These are phyloP conservation scores for Excoecaria cochinchinensis DNA, from an alignment of 345 rosid genomes.

Conservation along the genomic window DNA sequence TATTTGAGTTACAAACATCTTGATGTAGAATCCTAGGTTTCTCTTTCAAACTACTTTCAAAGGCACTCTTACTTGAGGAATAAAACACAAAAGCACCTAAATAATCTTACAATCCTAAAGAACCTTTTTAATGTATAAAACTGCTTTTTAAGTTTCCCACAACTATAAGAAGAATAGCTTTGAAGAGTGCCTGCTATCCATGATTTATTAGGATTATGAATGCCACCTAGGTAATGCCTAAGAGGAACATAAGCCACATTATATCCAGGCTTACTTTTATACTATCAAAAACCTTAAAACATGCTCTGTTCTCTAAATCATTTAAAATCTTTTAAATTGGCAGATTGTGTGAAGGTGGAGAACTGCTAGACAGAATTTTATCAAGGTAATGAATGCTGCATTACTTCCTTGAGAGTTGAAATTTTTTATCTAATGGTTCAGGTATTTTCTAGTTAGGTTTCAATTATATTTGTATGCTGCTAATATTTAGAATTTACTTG, in stretches of 20 bases:
- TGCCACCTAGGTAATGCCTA: neutral
- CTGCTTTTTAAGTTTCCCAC: neutral
- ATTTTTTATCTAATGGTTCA: neutral
- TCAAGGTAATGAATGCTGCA: conserved; percentile 46
- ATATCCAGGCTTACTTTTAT: conserved; percentile 1
- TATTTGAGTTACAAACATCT: neutral
- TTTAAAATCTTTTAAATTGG: conserved; percentile 2
- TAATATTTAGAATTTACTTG: conserved; percentile 12
- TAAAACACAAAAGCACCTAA: too few species aligned
- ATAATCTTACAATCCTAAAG: neutral
- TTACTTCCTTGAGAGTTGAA: neutral
- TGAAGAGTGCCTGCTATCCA: neutral
- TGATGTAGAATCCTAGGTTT: neutral
- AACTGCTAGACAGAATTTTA: conserved; percentile 81
- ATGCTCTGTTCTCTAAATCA: conserved; percentile 4
- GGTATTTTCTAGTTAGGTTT: neutral
- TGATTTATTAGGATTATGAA: neutral
- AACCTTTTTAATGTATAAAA: neutral
- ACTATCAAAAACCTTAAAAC: neutral
- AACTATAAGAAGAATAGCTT: neutral
- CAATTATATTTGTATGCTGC: neutral
- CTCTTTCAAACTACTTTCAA: neutral
- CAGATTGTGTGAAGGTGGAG: conserved; percentile 98
- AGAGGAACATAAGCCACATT: neutral
- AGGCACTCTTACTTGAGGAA: neutral